Evolutionary conservation across 2,329 filamentous ascomycete genomes (phyloP).

Genomic region (Aaosphaeria arxii): DNA sequence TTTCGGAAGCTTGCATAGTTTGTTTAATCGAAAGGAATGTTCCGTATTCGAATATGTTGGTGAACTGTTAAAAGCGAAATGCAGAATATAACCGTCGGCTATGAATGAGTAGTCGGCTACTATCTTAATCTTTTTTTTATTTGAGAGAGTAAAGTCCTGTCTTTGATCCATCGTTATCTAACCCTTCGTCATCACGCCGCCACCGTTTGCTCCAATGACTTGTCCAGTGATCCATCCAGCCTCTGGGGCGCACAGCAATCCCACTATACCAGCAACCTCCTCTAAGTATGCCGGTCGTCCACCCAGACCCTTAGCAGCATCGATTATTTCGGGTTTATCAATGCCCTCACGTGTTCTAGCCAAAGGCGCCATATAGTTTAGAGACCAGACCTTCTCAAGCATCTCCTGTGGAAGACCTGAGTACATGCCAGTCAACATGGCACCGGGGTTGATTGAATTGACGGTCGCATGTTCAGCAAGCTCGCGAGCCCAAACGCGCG

Average conservation of each 20-base stretch:
- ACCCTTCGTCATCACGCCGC: conserved; percentile 55
- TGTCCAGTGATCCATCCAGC: conserved; percentile 70
- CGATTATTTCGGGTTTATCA: conserved; percentile 49
- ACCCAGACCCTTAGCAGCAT: conserved; percentile 52
- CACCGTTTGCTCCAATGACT: conserved; percentile 73
- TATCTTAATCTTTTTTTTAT: too few relatives aligned
- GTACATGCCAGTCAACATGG: conserved; percentile 29
- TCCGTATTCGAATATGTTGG: too few relatives aligned
- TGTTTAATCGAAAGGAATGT: too few relatives aligned
- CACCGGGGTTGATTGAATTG: conserved; percentile 61
- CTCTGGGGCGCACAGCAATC: conserved; percentile 68
- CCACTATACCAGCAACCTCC: conserved; percentile 70
- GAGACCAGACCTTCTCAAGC: conserved; percentile 45
- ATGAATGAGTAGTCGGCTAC: too few relatives aligned
- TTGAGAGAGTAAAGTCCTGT: too few relatives aligned
- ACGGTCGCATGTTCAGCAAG: conserved; percentile 57
- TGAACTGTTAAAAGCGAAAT: too few relatives aligned
- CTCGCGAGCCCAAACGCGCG: conserved; percentile 60
- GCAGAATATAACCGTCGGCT: too few relatives aligned
- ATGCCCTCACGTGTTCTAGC: background rate
- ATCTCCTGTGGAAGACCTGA: background rate
- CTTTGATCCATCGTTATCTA: too few relatives aligned
- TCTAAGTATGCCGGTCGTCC: conserved; percentile 57
- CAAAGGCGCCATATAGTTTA: conserved; percentile 9
- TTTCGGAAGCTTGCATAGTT: too few relatives aligned